phyloP scores from a whole-genome alignment of 768 basidiomycete species.

The Tulasnella sp. region DNA sequence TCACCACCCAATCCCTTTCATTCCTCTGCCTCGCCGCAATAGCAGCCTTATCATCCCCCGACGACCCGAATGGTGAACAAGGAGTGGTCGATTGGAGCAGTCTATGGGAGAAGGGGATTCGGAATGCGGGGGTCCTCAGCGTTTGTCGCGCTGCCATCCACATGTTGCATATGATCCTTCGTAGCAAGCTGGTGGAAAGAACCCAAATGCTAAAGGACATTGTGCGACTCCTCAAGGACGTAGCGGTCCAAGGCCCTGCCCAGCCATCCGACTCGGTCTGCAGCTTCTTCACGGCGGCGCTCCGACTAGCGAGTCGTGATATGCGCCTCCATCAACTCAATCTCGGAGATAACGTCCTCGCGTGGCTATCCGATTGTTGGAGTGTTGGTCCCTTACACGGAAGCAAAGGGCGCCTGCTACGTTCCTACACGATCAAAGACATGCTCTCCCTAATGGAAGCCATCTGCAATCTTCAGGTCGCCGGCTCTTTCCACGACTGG shows the following conservation, averaged over 20 bases:
- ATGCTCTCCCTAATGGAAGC: slow-evolving; percentile 50
- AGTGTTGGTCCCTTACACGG: slow-evolving; percentile 32
- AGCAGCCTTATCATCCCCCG: slow-evolving; percentile 34
- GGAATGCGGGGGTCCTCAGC: slow-evolving; percentile 52
- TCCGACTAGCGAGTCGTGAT: slow-evolving; percentile 67
- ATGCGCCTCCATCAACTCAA: slow-evolving; percentile 73
- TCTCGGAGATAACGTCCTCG: slow-evolving; percentile 74
- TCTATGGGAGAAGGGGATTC: slow-evolving; percentile 73
- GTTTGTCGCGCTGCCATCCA: slow-evolving; percentile 77
- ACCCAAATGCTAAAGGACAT: slow-evolving; percentile 59
- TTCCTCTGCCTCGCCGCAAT: slow-evolving; percentile 63
- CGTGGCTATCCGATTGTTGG: slow-evolving; percentile 75
- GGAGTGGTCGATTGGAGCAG: slow-evolving; percentile 50
- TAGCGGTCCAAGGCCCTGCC: slow-evolving; percentile 83
- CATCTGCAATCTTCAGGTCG: slow-evolving; percentile 45
- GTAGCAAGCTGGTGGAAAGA: slow-evolving; percentile 31
- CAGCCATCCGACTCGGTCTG: slow-evolving; percentile 87
- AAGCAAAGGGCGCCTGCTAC: slow-evolving; percentile 32
- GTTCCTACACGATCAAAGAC: slow-evolving; percentile 44
- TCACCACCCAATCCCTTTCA: slow-evolving; percentile 66
- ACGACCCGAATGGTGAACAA: background rate
- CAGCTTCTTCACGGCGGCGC: slow-evolving; percentile 56
- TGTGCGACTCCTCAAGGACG: slow-evolving; percentile 64
- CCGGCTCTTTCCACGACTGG: slow-evolving; percentile 35
- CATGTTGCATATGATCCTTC: slow-evolving; percentile 44